phyloP scores from a whole-genome alignment of 1,284 basidiomycete genomes.

The Rhodotorula sp. region DNA sequence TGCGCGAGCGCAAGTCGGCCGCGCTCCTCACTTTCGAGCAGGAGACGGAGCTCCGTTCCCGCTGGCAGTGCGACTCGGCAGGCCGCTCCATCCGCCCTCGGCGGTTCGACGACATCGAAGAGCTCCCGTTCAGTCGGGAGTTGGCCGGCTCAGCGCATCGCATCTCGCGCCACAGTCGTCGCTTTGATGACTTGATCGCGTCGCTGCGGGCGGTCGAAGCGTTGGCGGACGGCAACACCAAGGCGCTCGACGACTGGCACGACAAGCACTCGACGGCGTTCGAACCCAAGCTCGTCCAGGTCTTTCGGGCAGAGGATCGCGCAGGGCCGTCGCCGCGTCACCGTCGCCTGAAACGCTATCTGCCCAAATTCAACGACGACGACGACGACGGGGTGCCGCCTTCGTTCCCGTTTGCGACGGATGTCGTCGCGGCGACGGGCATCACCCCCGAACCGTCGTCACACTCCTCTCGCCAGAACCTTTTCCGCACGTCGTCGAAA shows the following conservation, averaged over 20 bases:
- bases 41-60: constrained; percentile 22
- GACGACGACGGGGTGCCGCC: neutral
- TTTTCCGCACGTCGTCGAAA: constrained; percentile 11
- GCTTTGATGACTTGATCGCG: constrained; percentile 19
- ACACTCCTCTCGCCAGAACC: neutral
- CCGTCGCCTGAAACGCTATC: constrained; percentile 7
- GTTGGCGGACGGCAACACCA: constrained; percentile 20
- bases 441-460: neutral
- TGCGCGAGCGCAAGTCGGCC: constrained; percentile 29
- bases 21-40: constrained; percentile 26
- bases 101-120: constrained; percentile 9
- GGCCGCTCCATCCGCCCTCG: constrained; percentile 6
- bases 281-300: constrained; percentile 24
- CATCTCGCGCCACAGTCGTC: constrained; percentile 25
- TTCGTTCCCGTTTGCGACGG: constrained; percentile 12
- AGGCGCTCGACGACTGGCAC: constrained; percentile 35
- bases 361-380: neutral
- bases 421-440: neutral
- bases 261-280: constrained; percentile 31
- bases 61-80: constrained; percentile 24
- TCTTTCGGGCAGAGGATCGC: constrained; percentile 4
- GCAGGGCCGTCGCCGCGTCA: neutral
- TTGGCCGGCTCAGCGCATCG: constrained; percentile 20
- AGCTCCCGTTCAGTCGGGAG: constrained; percentile 21
- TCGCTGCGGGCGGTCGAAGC: constrained; percentile 11